phyloP scores from a whole-genome alignment of 2,329 filamentous ascomycete genomes.

The Akanthomyces uredinophilus region DNA sequence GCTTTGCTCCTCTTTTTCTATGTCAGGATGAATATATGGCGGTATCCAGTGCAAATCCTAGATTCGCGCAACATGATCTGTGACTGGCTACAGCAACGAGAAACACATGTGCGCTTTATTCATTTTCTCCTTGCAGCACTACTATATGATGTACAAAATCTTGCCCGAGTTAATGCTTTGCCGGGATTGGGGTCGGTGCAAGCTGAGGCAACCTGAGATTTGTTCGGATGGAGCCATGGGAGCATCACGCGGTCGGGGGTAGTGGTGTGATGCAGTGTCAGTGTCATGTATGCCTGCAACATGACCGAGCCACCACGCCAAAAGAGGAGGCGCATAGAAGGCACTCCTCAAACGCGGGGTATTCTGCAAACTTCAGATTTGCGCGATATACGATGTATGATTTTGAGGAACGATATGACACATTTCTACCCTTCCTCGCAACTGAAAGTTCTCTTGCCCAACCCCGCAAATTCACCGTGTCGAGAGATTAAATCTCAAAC shows the following conservation, averaged over 20 bases:
- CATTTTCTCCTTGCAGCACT: background rate
- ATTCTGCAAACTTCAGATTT: background rate
- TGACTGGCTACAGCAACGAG: too few species aligned
- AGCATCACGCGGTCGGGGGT: background rate
- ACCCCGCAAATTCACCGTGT: background rate
- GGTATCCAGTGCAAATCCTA: too few species aligned
- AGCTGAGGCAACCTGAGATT: background rate
- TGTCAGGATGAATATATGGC: too few species aligned
- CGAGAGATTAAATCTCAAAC: background rate
- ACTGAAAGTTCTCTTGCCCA: background rate
- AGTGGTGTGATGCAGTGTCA: background rate
- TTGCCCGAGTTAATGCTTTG: background rate
- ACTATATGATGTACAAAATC: background rate
- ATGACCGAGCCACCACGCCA: background rate
- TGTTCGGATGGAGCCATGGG: background rate
- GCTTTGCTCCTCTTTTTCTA: background rate
- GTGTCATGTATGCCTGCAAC: conserved; percentile 8
- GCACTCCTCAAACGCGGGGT: conserved; percentile 10
- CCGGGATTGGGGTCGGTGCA: background rate
- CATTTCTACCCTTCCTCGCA: background rate
- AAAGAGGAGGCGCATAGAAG: conserved; percentile 8
- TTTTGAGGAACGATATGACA: background rate
- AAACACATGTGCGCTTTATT: background rate
- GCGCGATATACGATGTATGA: background rate
- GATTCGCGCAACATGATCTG: too few species aligned